Conservation (phyloP, 73 alveolate species). For the Paramecium sonneborni region DNA sequence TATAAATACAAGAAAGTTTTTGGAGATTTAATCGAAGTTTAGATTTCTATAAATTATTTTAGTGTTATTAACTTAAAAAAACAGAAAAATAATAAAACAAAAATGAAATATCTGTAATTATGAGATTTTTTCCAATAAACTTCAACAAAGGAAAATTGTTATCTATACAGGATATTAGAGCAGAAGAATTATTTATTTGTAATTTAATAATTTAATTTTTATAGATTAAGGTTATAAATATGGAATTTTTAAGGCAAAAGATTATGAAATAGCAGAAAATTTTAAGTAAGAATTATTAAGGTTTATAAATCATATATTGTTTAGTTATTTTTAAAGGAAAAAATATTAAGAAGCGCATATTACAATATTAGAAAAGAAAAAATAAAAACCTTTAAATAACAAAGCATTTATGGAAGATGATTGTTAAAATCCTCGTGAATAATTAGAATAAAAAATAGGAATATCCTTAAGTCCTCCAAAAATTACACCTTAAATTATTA, state of each 20-base stretch:
- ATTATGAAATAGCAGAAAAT: neutral
- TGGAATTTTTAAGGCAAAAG: neutral
- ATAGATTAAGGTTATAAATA: neutral
- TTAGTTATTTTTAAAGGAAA: neutral
- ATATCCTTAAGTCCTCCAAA: neutral
- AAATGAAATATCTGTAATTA: neutral
- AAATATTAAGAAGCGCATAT: neutral
- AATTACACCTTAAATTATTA: neutral
- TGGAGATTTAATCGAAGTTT: neutral
- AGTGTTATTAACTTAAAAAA: neutral
- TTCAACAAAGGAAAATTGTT: neutral
- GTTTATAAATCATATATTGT: neutral
- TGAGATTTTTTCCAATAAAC: neutral
- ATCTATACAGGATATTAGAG: neutral
- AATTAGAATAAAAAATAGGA: neutral
- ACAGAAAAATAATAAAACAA: neutral
- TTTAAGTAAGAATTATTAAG: neutral
- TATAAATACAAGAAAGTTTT: neutral
- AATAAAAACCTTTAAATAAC: neutral
- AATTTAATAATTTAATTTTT: neutral
- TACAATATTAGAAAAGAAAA: neutral
- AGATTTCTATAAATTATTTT: neutral
- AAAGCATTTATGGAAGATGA: neutral
- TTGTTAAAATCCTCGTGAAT: neutral
- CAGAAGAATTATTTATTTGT: neutral